Base-by-base conservation (phyloP, 257 asterid species). In the Solanum chilense region DNA sequence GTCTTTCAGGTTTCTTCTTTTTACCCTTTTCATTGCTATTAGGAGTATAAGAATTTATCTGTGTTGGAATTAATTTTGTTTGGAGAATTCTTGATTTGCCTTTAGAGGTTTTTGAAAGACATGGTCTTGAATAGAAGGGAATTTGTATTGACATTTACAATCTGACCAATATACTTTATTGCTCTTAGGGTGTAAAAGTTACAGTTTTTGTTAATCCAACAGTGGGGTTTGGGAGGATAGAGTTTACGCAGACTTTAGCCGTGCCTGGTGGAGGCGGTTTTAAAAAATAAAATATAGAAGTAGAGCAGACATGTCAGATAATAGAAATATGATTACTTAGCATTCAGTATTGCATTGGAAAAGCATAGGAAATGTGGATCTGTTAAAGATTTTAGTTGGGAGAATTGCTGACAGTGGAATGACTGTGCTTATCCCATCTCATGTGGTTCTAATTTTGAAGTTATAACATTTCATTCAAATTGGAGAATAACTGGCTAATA, bases 1-100 rank as follows among this genome's bases (percentile, higher is more conserved):
- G 96, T 94, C 25, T 96, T 91, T 92, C 98, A 96, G 98, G 98
- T 94, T 70, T 31, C 68, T 39, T 60, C 21, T 41, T 25, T 62
- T 62, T 23, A n/a, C 70, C 29, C 29, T 58, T 3, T 42, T 42
- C 21, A 75, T 75, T 75, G 25, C 23, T 75, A 6, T 41, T 23
- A 27, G 5, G 62, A 16, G n/a, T 52, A 2, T 52, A 52, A 12
- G 44, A 13, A n/a, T 39, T 42, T 42, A 76, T 45, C n/a, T 18
- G 62, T 52, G 33, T 25, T 76, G 5, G 83, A 76, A 44, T 42
- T 41, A 13, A 42, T 76, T 42, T 37, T 77, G 62, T 42, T 12
- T 2, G 41, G 33, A 23, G 56, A 74, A 37, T 74, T 37, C 52
- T 74, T 39, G 12, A 74, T 74, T 74, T 73, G 9, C 29, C 39